Base-by-base conservation (phyloP, 805 yeast genomes). In the Saccharomycopsis guyanensis region DNA sequence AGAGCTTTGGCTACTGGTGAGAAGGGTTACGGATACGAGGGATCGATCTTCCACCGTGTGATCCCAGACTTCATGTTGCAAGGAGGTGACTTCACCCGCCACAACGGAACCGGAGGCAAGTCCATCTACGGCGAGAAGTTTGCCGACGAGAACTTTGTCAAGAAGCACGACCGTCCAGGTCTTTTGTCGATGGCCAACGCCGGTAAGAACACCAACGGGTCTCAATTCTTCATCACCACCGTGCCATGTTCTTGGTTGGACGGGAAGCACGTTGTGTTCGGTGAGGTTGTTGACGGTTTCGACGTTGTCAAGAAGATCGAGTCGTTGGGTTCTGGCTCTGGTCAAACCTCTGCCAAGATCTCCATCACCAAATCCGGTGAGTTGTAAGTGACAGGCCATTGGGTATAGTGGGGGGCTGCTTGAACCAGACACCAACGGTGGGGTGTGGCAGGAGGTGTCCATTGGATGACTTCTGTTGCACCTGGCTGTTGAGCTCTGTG, bases 61-160 rank as follows among this genome's bases (percentile, higher is more conserved):
- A 88, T 88, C 62, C 96, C 96, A 61, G 82, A 86, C 69, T 93
- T 93, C 78, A 91, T 91, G 98, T 76, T 93, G 67, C 97, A 93
- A 76, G 97, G 94, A 70, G 94, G 94, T 76, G 95, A 86, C 69
- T 83, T 86, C 79, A 84, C 93, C 67, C 72, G 75, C 70, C 87
- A 86, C 70, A 84, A 88, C 72, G 98, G 98, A 67, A 84, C 94
- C 61, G 98, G 98, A 68, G 98, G 98, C 69, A 83, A 82, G 69
- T 82, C 91, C 51, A 85, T 85, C 70, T 85, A 84, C 66, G 91
- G 91, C 58, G 79, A 75, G 51, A 80, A 75, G 64, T 84, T 84
- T 68, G 73, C 73, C 39, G 94, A 84, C 61, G 94, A 84, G 66
- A 83, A 82, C 76, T 84, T 84, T 63, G 55, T 60, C 62, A 71